Conservation (phyloP, 2,329 filamentous ascomycete genomes). For the Fusarium citri region DNA sequence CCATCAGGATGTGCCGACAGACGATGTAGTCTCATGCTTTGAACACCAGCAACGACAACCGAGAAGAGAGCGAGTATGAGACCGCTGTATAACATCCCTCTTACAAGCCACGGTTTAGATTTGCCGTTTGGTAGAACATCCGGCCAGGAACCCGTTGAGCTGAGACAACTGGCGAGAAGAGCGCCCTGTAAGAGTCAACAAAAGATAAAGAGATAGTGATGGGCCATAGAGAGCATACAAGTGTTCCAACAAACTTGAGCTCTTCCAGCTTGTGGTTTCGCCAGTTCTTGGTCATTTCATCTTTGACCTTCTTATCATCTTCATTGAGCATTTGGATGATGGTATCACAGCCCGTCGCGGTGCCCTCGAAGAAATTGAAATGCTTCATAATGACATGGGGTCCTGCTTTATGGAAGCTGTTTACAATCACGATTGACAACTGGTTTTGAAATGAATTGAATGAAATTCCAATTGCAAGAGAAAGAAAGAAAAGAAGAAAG, state of each 20-base stretch:
- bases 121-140: slow-evolving; percentile 15
- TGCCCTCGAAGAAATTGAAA: slow-evolving; percentile 2
- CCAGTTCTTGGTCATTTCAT: slow-evolving; percentile 24
- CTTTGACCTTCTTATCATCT: background rate
- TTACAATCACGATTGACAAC: too few relatives aligned
- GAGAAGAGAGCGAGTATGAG: slow-evolving; percentile 22
- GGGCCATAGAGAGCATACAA: background rate
- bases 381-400: background rate
- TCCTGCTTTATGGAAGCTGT: background rate
- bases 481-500: background rate
- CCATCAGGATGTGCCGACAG: slow-evolving; percentile 16
- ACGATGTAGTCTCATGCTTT: slow-evolving; percentile 20
- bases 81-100: slow-evolving; percentile 6
- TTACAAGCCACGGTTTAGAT: slow-evolving; percentile 10
- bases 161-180: slow-evolving; percentile 20
- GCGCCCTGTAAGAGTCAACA: background rate
- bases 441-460: too few relatives aligned
- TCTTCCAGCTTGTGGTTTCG: slow-evolving; percentile 14
- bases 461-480: background rate
- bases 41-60: slow-evolving; percentile 8
- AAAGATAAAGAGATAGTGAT: accelerated
- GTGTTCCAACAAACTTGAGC: slow-evolving; percentile 20
- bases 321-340: slow-evolving; percentile 22
- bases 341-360: slow-evolving; percentile 7
- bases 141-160: slow-evolving; percentile 17